Base-by-base conservation (phyloP, 257 asterid genomes). In the Solanum verrucosum region DNA sequence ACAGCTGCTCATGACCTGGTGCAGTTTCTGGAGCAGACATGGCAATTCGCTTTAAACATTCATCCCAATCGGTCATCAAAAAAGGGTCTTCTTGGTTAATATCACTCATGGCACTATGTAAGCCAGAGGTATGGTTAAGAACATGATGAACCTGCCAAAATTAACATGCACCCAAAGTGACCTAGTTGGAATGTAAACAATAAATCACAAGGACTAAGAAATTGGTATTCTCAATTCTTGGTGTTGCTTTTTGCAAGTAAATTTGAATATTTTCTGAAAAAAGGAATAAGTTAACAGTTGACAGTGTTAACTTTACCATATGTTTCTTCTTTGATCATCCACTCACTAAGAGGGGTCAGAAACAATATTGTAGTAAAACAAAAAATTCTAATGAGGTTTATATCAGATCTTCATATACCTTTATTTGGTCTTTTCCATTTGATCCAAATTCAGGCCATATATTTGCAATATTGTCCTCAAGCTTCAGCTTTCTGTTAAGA, bases 51-150 rank as follows among this genome's bases (percentile, higher is more conserved):
- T 93, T 93, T 88, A 97, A 89, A 85, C 98, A 97, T 90, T 94
- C 96, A 42, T 97, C 96, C 98, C 98, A 97, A 89, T 96, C 93
- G 77, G 95, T 88, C 94, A 96, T 91, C 40, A 94, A 90, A 18
- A 97, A 88, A 77, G 98, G 99, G 89, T 95, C 94, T 90, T 96
- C 98, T 21, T 91, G 95, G 35, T 93, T 85, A 74, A 93, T 90
- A 89, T 88, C 89, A 83, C 92, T 95, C 92, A 96, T 75, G 89
- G 98, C 98, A 89, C 96, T 97, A 88, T 95, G 99, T 93, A 97
- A 90, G 85, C 99, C 99, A 85, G 98, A 91, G 84, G 99, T 96
- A 92, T 97, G 99, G 92, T 96, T 97, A 70, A 97, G 99, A 94
- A 95, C 98, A 78, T 97, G 99, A 91, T 97, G 98, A 89, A 97